Conservation (phyloP, 148 eudicot genomes). For the Mesembryanthemum crystallinum region DNA sequence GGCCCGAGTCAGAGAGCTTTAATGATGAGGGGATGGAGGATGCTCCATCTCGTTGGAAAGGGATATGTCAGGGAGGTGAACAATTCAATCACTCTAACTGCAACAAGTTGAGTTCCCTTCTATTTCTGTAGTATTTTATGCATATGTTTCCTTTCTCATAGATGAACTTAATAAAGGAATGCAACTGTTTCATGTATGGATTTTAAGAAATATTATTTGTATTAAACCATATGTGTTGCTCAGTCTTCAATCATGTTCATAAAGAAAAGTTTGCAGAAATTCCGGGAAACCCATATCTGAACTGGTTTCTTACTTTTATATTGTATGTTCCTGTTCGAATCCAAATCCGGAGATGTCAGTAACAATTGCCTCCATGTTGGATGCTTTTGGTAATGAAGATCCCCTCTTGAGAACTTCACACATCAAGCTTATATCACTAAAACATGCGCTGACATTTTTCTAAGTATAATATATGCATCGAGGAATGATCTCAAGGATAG, state of each 20-base stretch:
- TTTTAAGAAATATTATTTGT: neutral
- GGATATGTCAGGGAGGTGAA: conserved; percentile 48
- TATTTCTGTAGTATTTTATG: conserved; percentile 27
- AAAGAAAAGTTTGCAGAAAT: neutral
- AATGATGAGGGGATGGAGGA: conserved; percentile 37
- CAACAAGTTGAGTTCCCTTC: conserved; percentile 35
- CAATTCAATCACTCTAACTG: conserved; percentile 41
- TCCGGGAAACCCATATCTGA: neutral
- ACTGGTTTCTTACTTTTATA: neutral
- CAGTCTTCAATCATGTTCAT: too few relatives aligned
- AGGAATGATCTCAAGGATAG: too few relatives aligned
- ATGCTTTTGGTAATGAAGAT: neutral
- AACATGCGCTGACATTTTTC: neutral
- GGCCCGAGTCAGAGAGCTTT: conserved; percentile 57
- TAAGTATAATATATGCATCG: too few relatives aligned
- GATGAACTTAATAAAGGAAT: too few relatives aligned
- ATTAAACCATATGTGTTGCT: neutral
- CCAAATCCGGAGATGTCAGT: neutral
- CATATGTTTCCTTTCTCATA: conserved; percentile 32
- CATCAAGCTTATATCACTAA: neutral
- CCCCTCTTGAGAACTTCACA: neutral
- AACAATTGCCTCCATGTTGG: neutral
- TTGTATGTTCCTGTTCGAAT: neutral
- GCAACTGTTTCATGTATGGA: neutral
- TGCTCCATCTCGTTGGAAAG: conserved; percentile 47